Conservation (phyloP, 148 eudicot genomes). For the Polygonum aviculare region DNA sequence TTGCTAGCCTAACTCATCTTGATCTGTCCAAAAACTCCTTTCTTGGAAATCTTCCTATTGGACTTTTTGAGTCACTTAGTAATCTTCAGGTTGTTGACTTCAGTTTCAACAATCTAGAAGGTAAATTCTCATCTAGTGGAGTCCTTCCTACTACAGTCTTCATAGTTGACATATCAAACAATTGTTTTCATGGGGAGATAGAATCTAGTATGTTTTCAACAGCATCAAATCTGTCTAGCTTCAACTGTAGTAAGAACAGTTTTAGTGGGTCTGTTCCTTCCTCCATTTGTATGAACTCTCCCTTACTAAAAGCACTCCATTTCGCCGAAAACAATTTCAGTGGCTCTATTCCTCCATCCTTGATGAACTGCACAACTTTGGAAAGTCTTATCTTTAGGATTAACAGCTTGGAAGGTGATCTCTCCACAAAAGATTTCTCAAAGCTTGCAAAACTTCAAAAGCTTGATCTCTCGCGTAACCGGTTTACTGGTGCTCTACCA, state of each 20-base stretch:
- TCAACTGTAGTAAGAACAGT: conserved; percentile 51
- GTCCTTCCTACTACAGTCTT: conserved; percentile 31
- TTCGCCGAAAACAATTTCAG: conserved; percentile 53
- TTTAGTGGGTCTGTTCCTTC: conserved; percentile 50
- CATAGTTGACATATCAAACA: conserved; percentile 44
- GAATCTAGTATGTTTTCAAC: conserved; percentile 29
- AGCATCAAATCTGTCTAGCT: conserved; percentile 36
- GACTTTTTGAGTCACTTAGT: conserved; percentile 47
- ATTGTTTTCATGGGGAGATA: conserved; percentile 43
- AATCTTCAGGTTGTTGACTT: conserved; percentile 45
- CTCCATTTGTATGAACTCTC: conserved; percentile 33
- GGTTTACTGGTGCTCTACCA: conserved; percentile 55
- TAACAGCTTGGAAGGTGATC: conserved; percentile 49
- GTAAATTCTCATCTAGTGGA: conserved; percentile 26
- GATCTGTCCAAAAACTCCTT: conserved; percentile 58
- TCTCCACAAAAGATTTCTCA: conserved; percentile 68
- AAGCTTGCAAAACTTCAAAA: conserved; percentile 33
- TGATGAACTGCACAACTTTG: conserved; percentile 63
- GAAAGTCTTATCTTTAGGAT: conserved; percentile 50
- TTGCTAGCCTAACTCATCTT: conserved; percentile 43
- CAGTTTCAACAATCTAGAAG: conserved; percentile 52
- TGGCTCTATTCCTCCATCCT: conserved; percentile 59
- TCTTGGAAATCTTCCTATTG: conserved; percentile 48
- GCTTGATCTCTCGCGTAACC: conserved; percentile 72
- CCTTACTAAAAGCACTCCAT: conserved; percentile 40